Evolutionary conservation across 176 grass and related monocot species (phyloP), one percentile per base, ranked within the genome.

Genomic region (Thalia dealbata): DNA sequence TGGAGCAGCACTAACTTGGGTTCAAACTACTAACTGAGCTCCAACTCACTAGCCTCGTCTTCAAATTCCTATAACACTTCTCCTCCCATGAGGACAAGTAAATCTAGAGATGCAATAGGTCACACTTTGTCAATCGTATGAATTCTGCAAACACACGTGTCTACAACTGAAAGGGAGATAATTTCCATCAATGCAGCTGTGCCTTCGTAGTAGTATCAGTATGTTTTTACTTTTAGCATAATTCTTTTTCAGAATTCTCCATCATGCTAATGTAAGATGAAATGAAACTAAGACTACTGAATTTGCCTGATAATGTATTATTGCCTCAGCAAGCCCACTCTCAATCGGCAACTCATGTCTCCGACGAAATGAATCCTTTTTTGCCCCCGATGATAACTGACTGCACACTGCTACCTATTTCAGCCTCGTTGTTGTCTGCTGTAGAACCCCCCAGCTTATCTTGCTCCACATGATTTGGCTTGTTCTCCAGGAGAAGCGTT

Each of bases 281-380:
- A 62, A 62, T 3, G 22, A n/a, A n/a, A n/a, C 14, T 12, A 2
- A 27, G 24, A 61, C 7, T 24, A 3, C 22, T 63, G 25, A 10
- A 27, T 63, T 23, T 63, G 38, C 32, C 22, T 18, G 11, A 44
- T 3, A 23, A 3, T 44, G n/a, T n/a, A n/a, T 23, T 72, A 76
- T 80, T 73, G 92, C 93, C 93, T 97, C 82, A 46, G 83, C 85
- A 84, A 97, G 87, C 9, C 75, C 89, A 76, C 81, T 97, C 79
- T 90, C 86, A 48, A 90, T 68, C 60, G 92, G 75, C 69, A 97
- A 79, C 78, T 97, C 93, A 52, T 73, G 80, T 61, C 87, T 86
- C 72, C 93, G 79, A 70, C 90, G 73, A 68, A 70, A 82, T 16
- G 87, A 87, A 79, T 92, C 85, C 30, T 97, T 97, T 72, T 97